Evolutionary conservation across 768 basidiomycete genomes (phyloP).

Genomic region (Serendipita sp.): DNA sequence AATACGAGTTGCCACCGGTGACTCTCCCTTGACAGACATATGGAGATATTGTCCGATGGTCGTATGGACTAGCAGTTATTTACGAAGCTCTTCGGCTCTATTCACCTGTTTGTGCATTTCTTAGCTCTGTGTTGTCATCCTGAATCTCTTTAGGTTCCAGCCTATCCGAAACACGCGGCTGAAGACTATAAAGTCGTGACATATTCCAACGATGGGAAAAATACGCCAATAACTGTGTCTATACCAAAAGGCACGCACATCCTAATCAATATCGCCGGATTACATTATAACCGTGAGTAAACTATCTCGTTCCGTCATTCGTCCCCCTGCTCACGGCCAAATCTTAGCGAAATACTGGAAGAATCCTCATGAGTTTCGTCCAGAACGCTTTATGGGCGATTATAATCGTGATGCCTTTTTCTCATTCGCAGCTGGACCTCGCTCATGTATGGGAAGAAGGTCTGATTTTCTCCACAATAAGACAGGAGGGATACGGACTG

Average conservation of each 20-base stretch:
- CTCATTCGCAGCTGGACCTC: background rate
- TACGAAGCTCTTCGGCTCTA: background rate
- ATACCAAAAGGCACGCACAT: conserved; percentile 3
- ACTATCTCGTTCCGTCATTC: too few species aligned
- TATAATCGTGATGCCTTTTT: background rate
- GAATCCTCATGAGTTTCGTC: background rate
- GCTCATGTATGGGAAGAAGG: conserved; percentile 10
- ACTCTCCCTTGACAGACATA: background rate
- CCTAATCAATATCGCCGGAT: background rate
- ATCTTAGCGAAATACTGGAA: conserved; percentile 1
- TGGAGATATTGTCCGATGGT: background rate
- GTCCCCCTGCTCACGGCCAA: too few species aligned
- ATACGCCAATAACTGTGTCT: background rate
- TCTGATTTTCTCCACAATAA: background rate
- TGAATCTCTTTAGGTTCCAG: background rate
- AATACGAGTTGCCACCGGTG: background rate
- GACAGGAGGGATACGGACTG: too few species aligned
- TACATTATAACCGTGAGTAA: conserved; percentile 9
- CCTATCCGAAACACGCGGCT: background rate
- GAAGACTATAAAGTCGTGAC: background rate
- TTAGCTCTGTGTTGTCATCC: background rate
- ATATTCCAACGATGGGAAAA: background rate
- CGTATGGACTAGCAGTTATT: background rate
- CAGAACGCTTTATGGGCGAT: background rate
- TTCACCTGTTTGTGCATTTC: background rate